A percentile compares a stretch with the other conserved stretches of the same genome.
Evolutionary conservation across 805 yeast genomes (phyloP).

Genomic region (Pichia eremophila): DNA sequence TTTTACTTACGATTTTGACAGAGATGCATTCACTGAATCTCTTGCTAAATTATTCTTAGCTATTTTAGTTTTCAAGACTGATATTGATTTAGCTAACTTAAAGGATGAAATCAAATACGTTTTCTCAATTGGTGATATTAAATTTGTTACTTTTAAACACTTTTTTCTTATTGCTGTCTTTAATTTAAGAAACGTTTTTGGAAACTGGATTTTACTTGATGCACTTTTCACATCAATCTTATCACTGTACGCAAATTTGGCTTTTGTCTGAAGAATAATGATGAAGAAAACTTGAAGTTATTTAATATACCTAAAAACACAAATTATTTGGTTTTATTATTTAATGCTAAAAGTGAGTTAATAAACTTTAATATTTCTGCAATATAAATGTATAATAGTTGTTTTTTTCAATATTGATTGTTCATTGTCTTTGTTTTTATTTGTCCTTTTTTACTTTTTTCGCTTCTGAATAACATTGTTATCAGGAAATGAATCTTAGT

Average conservation of each 20-base stretch:
- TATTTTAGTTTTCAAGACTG: conserved; percentile 28
- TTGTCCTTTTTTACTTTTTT: background rate
- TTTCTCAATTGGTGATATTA: conserved; percentile 22
- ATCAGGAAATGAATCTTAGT: background rate
- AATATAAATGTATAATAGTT: background rate
- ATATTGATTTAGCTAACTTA: conserved; percentile 15
- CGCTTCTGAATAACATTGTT: background rate
- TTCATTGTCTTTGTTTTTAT: background rate
- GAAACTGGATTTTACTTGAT: conserved; percentile 37
- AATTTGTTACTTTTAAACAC: conserved; percentile 16
- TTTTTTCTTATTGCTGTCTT: conserved; percentile 25
- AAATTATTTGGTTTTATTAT: too few species aligned
- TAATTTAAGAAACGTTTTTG: conserved; percentile 34
- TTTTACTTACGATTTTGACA: conserved; percentile 42
- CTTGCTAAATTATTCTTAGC: conserved; percentile 35
- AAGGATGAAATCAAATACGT: conserved; percentile 25
- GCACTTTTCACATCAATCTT: conserved; percentile 37
- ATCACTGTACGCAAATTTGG: conserved; percentile 38
- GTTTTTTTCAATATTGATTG: background rate
- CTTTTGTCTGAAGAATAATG: conserved; percentile 19
- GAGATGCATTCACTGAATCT: conserved; percentile 45
- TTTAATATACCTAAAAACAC: too few species aligned
- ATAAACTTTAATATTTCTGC: too few species aligned
- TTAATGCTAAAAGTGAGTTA: too few species aligned
- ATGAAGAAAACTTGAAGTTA: background rate